Evolutionary conservation across 306 rosid species (phyloP), one percentile per base, ranked within the genome.

Genomic region (Prosopis cineraria): DNA sequence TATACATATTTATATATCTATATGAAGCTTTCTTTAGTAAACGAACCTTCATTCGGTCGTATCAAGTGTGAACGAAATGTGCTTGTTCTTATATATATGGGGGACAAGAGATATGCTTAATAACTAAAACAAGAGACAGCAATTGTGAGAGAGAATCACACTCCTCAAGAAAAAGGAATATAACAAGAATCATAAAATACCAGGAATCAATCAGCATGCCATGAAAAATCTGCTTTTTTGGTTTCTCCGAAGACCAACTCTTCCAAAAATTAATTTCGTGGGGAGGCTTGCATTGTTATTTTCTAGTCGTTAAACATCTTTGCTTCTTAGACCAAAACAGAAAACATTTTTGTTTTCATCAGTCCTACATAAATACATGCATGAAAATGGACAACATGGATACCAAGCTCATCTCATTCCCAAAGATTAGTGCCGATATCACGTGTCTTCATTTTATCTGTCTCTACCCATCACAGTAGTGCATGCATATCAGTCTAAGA

Each of bases 141-240:
- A 37, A 50, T 30, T 0, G 17, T 16, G 37, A 59, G 47, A 22
- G 41, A 37, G 30, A 59, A 66, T 82, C 80, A 72, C 31, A 37
- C 31, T 7, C 60, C 67, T 25, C 8, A 17, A 13, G 9, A 31
- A 27, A 66, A 56, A 76, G 72, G 60, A 75, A 64, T 19, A 74
- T 3, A 65, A 37, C 25, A n/a, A 45, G 31, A 63, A 47, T 53
- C 55, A 25, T 36, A 30, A 22, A 33, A 40, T 45, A 29, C 48
- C 31, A 24, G 31, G 30, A 24, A 47, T 45, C 68, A 80, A 80
- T 71, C 79, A 30, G 71, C 31, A 63, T 24, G 29, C 44, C 69
- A 64, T 20, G 76, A 47, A 80, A 56, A 84, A 83, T 59, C 55
- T 68, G 73, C 73, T 37, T 68, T 68, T 68, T 68, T 24, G 55